Percentiles rank a stretch among this genome's conserved stretches.
phyloP scores from a whole-genome alignment of 495 filamentous ascomycete species.

The Oidiodendron maius region DNA sequence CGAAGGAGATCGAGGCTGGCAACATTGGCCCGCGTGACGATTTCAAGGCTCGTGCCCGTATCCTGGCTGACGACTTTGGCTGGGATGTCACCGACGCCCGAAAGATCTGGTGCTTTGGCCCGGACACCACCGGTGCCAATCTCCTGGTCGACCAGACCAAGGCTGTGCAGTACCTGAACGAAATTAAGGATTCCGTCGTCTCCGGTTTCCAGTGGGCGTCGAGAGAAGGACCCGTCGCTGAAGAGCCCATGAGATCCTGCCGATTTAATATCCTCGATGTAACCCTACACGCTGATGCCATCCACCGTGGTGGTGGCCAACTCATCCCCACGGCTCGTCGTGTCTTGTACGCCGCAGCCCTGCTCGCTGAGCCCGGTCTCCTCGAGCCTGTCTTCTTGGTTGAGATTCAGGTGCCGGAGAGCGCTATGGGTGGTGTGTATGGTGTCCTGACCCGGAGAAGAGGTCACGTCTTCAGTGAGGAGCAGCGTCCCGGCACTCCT shows the following conservation, averaged over 20 bases:
- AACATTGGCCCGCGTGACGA: conserved; percentile 95
- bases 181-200: conserved; percentile 99
- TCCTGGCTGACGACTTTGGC: conserved; percentile 93
- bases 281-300: conserved; percentile 98
- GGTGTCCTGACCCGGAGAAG: conserved; percentile 96
- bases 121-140: conserved; percentile 96
- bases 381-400: conserved; percentile 98
- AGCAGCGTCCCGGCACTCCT: conserved; percentile 96
- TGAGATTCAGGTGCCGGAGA: conserved; percentile 98
- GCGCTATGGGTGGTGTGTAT: conserved; percentile 99
- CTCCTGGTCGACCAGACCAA: conserved; percentile 99
- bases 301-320: conserved; percentile 98
- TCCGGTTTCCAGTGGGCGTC: conserved; percentile 99
- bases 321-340: conserved; percentile 97
- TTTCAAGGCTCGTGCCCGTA: conserved; percentile 96
- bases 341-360: conserved; percentile 87
- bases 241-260: conserved; percentile 95
- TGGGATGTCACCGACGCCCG: conserved; percentile 99
- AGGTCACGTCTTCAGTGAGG: conserved; percentile 98
- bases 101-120: conserved; percentile 99
- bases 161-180: conserved; percentile 99
- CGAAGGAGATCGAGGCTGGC: conserved; percentile 84
- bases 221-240: conserved; percentile 92
- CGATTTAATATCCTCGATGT: conserved; percentile 99
- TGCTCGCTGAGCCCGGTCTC: conserved; percentile 85